Conservation (phyloP, 164 flowering plant species). For the Piper betle region DNA sequence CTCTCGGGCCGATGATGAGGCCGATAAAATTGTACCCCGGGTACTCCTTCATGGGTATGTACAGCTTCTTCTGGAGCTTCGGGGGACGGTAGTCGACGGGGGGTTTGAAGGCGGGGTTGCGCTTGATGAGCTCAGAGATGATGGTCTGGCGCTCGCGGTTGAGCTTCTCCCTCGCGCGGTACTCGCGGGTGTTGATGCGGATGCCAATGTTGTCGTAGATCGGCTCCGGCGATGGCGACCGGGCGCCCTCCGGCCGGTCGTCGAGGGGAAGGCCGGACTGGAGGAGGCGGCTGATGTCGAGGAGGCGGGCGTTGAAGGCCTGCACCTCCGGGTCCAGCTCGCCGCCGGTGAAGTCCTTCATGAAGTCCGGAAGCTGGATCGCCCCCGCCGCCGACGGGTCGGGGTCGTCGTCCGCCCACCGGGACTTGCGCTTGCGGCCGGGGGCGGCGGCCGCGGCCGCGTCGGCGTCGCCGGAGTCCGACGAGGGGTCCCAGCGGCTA, state of each 20-base stretch:
- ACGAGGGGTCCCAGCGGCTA: conserved; percentile 75
- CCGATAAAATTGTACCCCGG: conserved; percentile 96
- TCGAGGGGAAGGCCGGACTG: conserved; percentile 69
- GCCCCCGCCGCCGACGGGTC: conserved; percentile 20
- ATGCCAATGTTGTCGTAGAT: conserved; percentile 88
- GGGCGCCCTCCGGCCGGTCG: conserved; percentile 81
- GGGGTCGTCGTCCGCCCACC: conserved; percentile 89
- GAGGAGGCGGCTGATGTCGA: conserved; percentile 67
- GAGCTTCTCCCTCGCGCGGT: conserved; percentile 71
- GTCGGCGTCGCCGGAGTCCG: conserved; percentile 28
- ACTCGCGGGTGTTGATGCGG: conserved; percentile 86
- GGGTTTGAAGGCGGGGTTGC: conserved; percentile 84
- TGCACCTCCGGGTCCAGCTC: conserved; percentile 86
- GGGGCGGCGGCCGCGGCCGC: conserved; percentile 11
- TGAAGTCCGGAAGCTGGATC: conserved; percentile 78
- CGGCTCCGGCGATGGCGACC: conserved; percentile 95
- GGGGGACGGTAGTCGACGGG: conserved; percentile 91
- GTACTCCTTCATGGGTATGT: conserved; percentile 90
- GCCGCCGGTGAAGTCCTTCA: conserved; percentile 76
- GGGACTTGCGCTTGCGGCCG: conserved; percentile 50
- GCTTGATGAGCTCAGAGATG: conserved; percentile 63
- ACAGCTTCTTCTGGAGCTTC: conserved; percentile 84
- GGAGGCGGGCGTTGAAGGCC: conserved; percentile 58
- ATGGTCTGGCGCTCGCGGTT: conserved; percentile 75
- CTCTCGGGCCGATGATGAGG: conserved; percentile 93